A percentile compares a stretch with the other conserved stretches of the same genome.
Evolutionary conservation across 768 basidiomycete species (phyloP).

Genomic region (Amanita thiersii): DNA sequence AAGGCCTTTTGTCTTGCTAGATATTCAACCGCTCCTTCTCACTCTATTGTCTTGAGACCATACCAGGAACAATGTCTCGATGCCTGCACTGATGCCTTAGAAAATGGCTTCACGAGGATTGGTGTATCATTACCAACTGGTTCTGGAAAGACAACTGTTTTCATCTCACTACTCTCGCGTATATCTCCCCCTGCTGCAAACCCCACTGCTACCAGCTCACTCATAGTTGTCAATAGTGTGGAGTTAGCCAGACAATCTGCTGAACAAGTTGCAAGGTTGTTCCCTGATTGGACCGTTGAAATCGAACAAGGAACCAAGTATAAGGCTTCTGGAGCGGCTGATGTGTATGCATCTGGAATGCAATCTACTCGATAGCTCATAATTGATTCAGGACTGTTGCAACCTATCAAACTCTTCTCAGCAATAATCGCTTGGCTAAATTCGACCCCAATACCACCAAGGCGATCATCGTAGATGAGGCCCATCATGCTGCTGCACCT

Average conservation of each 20-base stretch:
- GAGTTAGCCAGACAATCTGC: constrained; percentile 89
- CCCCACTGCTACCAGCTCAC: constrained; percentile 42
- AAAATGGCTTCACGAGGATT: constrained; percentile 60
- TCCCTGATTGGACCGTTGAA: constrained; percentile 75
- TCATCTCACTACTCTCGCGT: constrained; percentile 71
- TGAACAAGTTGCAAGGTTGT: constrained; percentile 52
- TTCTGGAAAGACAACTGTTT: constrained; percentile 86
- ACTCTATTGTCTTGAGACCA: constrained; percentile 51
- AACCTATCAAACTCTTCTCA: constrained; percentile 80
- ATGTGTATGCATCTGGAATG: constrained; percentile 52
- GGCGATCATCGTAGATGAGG: constrained; percentile 85
- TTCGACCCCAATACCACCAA: constrained; percentile 63
- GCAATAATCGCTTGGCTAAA: constrained; percentile 56
- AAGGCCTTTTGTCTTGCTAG: background rate
- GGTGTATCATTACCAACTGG: constrained; percentile 85
- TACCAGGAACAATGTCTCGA: constrained; percentile 81
- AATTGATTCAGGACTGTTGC: constrained; percentile 62
- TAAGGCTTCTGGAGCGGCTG: constrained; percentile 70
- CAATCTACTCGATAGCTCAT: constrained; percentile 1
- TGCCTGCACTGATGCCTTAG: constrained; percentile 67
- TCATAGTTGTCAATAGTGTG: constrained; percentile 85
- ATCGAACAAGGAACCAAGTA: constrained; percentile 84
- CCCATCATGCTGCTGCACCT: constrained; percentile 90
- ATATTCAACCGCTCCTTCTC: constrained; percentile 11
- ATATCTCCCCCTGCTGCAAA: constrained; percentile 37